Evolutionary conservation across 1,284 basidiomycete species (phyloP), one percentile per base, ranked within the genome.

Genomic region (Ceratorhiza oryzae-sativae): DNA sequence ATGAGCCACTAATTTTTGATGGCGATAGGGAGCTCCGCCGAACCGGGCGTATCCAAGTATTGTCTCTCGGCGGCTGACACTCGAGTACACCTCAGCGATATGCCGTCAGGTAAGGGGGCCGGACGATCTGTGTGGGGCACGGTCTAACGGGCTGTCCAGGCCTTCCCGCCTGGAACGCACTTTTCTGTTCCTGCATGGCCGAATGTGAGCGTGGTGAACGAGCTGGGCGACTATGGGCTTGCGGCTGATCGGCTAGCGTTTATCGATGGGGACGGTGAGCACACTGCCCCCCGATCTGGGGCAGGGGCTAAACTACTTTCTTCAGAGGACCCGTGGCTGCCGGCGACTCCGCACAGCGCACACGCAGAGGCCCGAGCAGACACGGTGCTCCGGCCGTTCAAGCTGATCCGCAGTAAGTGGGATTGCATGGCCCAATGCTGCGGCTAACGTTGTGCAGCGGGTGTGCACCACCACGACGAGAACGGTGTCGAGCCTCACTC

Each of bases 381-480:
- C 80, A 93, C 93, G 0, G 80, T 90, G 13, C 76, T 87, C 20
- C 84, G 86, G 61, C 96, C 96, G 0, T 94, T 95, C 82, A 95
- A 95, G 79, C 77, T 97, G 62, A 98, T 98, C 73, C 89, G 89
- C n/a, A 84, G 92, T 93, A 55, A 20, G n/a, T 51, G 23, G 39
- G 55, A 30, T 61, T 48, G 18, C 13, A n/a, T 9, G 41, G 20
- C 25, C 20, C 4, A 6, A 4, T 18, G 15, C 6, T 10, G 13
- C 5, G 18, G 25, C 70, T n/a, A 41, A 25, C 55, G 42, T 56
- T 65, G 60, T 56, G 59, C 74, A 93, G 91, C 87, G 72, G 94
- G 86, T 20, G 92, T 96, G 1, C 95, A 97, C 79, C 95, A 97
- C 77, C 97, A 90, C 77, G 95, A 97, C 77, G 93, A 95, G 81